Conservation (phyloP, 345 rosid genomes). For the Limnanthes douglasii region DNA sequence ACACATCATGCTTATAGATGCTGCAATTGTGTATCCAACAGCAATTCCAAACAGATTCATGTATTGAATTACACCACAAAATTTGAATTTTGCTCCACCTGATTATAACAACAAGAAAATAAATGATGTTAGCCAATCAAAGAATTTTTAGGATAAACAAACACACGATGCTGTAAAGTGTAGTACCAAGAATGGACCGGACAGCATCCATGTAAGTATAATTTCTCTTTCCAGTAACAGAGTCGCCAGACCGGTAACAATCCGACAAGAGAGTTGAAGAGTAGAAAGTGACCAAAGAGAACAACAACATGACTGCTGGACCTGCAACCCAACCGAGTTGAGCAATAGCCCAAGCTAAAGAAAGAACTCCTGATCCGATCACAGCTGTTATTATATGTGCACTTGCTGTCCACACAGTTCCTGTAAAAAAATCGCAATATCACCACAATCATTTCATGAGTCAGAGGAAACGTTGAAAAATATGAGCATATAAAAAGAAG, state of each 20-base stretch:
- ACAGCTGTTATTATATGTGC: constrained; percentile 81
- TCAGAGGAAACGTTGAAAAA: background rate
- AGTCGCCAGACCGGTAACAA: constrained; percentile 54
- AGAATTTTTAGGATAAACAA: background rate
- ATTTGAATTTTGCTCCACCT: constrained; percentile 63
- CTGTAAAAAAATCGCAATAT: constrained; percentile 13
- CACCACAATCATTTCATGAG: too few relatives aligned
- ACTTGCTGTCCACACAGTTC: constrained; percentile 70
- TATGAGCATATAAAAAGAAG: background rate
- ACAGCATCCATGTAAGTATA: constrained; percentile 72
- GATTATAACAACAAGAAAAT: background rate
- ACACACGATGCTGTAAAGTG: background rate
- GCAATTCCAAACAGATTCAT: constrained; percentile 52
- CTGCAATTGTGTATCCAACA: constrained; percentile 64
- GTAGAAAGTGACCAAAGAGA: constrained; percentile 49
- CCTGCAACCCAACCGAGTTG: constrained; percentile 91
- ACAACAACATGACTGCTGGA: constrained; percentile 61
- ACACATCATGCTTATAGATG: constrained; percentile 76
- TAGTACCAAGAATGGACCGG: constrained; percentile 52
- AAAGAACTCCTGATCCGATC: constrained; percentile 82
- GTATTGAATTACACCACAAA: constrained; percentile 58
- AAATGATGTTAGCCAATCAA: background rate
- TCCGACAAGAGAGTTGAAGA: constrained; percentile 56
- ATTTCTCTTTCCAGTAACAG: constrained; percentile 51
- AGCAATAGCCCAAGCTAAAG: constrained; percentile 75